Evolutionary conservation across 148 eudicot genomes (phyloP).

Genomic region (Pouteria glomerata): DNA sequence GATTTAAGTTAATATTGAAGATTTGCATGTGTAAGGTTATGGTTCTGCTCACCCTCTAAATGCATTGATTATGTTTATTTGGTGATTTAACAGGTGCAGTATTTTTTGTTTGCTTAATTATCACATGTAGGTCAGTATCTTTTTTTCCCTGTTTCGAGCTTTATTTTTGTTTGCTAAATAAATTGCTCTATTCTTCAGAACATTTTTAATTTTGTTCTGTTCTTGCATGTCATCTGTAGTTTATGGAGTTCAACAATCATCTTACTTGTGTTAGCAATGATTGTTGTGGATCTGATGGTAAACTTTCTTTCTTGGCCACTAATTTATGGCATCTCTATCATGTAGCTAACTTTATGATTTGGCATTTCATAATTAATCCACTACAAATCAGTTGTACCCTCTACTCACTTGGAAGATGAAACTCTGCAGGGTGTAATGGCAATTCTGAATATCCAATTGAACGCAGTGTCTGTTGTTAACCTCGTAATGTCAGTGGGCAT

Average conservation of each 20-base stretch:
- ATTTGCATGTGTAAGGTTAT: too few species aligned
- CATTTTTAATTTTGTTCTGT: not conserved
- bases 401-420: conserved; percentile 20
- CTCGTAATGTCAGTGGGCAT: conserved; percentile 98
- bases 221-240: conserved; percentile 37
- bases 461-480: conserved; percentile 97
- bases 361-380: not conserved
- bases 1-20: too few species aligned
- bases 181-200: not conserved
- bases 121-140: conserved; percentile 84
- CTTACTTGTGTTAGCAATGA: conserved; percentile 83
- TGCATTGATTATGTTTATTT: conserved; percentile 12
- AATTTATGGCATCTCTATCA: not conserved
- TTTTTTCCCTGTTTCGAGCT: conserved; percentile 8
- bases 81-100: conserved; percentile 71
- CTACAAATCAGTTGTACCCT: not conserved
- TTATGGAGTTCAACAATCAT: conserved; percentile 90
- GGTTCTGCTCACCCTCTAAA: not conserved
- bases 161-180: too few species aligned
- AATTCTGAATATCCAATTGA: conserved; percentile 80
- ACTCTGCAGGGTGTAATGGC: conserved; percentile 94
- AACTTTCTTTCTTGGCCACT: conserved; percentile 12
- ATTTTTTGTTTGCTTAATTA: conserved; percentile 72
- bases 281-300: conserved; percentile 91
- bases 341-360: too few species aligned